Conservation (phyloP, 2,329 filamentous ascomycete genomes). For the Trichoderma atrobrunneum region DNA sequence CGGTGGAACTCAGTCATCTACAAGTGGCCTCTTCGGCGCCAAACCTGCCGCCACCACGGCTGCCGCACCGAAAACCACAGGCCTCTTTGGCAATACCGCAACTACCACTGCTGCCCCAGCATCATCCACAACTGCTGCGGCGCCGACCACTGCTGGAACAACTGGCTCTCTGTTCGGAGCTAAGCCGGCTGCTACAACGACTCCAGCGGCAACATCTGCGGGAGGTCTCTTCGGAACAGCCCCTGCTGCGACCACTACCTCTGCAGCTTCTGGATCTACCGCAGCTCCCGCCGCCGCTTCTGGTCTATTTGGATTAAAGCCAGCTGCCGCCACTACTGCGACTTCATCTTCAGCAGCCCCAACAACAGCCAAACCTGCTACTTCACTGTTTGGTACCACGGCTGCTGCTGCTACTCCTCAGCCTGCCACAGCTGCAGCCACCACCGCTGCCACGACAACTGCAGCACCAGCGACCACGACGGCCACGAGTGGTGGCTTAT, state of each 20-base stretch:
- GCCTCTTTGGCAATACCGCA: slow-evolving; percentile 28
- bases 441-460: slow-evolving; percentile 26
- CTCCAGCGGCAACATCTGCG: slow-evolving; percentile 35
- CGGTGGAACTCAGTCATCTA: slow-evolving; percentile 29
- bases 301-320: slow-evolving; percentile 35
- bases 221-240: slow-evolving; percentile 36
- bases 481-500: slow-evolving; percentile 32
- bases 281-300: slow-evolving; percentile 29
- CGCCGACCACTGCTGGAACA: slow-evolving; percentile 25
- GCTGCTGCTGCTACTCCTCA: slow-evolving; percentile 23
- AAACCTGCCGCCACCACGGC: slow-evolving; percentile 25
- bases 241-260: slow-evolving; percentile 28
- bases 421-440: slow-evolving; percentile 22
- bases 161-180: slow-evolving; percentile 39
- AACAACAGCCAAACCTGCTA: slow-evolving; percentile 27
- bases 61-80: slow-evolving; percentile 23
- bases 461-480: slow-evolving; percentile 30
- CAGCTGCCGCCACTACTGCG: slow-evolving; percentile 31
- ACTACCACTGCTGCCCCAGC: slow-evolving; percentile 24
- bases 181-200: slow-evolving; percentile 37
- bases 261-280: slow-evolving; percentile 24
- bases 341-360: slow-evolving; percentile 28
- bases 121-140: slow-evolving; percentile 27
- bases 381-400: slow-evolving; percentile 28
- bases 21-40: slow-evolving; percentile 24